A percentile compares a stretch with the other conserved stretches of the same genome.
These are phyloP conservation scores for Penicillium digitatum DNA, from an alignment of 2,329 filamentous ascomycete species.

Conservation along the genomic window DNA sequence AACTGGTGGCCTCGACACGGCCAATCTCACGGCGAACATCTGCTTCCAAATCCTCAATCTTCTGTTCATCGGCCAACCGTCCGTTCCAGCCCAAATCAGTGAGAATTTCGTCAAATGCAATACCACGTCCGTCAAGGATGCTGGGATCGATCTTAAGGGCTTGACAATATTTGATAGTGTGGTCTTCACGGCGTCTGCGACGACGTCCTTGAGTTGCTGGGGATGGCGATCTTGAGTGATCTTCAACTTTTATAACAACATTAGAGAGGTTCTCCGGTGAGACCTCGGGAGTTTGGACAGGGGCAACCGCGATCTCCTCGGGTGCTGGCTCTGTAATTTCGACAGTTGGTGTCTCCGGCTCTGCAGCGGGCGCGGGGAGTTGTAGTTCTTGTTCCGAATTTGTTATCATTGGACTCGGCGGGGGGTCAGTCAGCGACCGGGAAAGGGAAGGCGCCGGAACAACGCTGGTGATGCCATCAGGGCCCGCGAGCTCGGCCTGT, in stretches of 20 bases:
- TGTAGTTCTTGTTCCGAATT: slow-evolving; percentile 30
- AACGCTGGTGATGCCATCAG: slow-evolving; percentile 85
- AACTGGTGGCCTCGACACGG: slow-evolving; percentile 85
- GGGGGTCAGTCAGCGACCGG: slow-evolving; percentile 41
- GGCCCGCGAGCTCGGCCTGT: slow-evolving; percentile 59
- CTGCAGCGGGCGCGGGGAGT: slow-evolving; percentile 10
- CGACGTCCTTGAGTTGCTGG: slow-evolving; percentile 49
- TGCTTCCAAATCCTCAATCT: slow-evolving; percentile 73
- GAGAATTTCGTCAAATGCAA: slow-evolving; percentile 77
- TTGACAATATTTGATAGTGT: slow-evolving; percentile 74
- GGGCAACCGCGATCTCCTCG: slow-evolving; percentile 28
- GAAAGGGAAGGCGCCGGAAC: slow-evolving; percentile 66
- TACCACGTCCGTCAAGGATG: slow-evolving; percentile 70
- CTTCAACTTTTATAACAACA: slow-evolving; percentile 21
- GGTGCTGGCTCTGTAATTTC: slow-evolving; percentile 37
- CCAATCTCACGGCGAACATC: slow-evolving; percentile 85
- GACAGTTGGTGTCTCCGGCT: slow-evolving; percentile 32
- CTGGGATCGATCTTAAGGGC: slow-evolving; percentile 72
- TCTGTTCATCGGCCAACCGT: slow-evolving; percentile 67
- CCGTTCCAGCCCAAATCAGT: slow-evolving; percentile 88
- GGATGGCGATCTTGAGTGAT: slow-evolving; percentile 33
- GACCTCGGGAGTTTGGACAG: slow-evolving; percentile 21
- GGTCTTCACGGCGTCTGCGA: slow-evolving; percentile 63
- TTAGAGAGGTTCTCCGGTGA: slow-evolving; percentile 24
- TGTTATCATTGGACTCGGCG: slow-evolving; percentile 29